phyloP scores from a whole-genome alignment of 2,329 filamentous ascomycete genomes.

The Hymenoscyphus occultus region DNA sequence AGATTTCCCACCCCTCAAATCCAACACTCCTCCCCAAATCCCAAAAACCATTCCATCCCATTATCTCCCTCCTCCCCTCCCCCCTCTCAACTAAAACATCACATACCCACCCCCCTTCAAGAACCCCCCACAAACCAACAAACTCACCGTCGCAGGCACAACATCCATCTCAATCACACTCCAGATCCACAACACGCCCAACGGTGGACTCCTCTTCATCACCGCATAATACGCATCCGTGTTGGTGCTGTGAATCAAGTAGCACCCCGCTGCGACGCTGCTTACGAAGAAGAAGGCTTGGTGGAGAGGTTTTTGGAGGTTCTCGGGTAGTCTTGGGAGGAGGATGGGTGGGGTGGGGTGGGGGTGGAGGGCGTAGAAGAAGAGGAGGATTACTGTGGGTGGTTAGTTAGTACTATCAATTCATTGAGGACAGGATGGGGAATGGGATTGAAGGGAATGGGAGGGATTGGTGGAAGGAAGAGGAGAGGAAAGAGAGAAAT shows the following conservation, averaged over 20 bases:
- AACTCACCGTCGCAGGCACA: conserved; percentile 56
- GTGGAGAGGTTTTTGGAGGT: conserved; percentile 47
- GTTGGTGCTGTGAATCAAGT: conserved; percentile 80
- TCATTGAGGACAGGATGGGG: no score
- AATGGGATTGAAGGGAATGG: conserved; percentile 4
- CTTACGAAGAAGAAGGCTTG: conserved; percentile 62
- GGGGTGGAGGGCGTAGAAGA: conserved; percentile 37
- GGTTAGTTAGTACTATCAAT: no score
- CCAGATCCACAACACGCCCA: conserved; percentile 93
- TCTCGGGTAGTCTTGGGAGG: conserved; percentile 48
- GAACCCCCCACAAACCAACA: conserved; percentile 37
- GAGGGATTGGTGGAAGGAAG: no score
- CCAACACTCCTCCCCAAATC: neutral
- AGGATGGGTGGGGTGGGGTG: conserved; percentile 45
- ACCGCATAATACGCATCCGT: conserved; percentile 76
- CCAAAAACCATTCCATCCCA: no score
- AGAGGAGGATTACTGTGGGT: conserved; percentile 41
- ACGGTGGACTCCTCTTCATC: conserved; percentile 86
- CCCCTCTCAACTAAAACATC: neutral
- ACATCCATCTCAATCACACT: conserved; percentile 82
- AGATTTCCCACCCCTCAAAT: no score
- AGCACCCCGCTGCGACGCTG: conserved; percentile 66
- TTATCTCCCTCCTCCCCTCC: no score
- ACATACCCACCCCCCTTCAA: conserved; percentile 30
- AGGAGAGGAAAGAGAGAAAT: conserved; percentile 28